These are phyloP conservation scores for Epicoccum nigrum DNA, from an alignment of 2,329 filamentous ascomycete species.

Conservation along the genomic window DNA sequence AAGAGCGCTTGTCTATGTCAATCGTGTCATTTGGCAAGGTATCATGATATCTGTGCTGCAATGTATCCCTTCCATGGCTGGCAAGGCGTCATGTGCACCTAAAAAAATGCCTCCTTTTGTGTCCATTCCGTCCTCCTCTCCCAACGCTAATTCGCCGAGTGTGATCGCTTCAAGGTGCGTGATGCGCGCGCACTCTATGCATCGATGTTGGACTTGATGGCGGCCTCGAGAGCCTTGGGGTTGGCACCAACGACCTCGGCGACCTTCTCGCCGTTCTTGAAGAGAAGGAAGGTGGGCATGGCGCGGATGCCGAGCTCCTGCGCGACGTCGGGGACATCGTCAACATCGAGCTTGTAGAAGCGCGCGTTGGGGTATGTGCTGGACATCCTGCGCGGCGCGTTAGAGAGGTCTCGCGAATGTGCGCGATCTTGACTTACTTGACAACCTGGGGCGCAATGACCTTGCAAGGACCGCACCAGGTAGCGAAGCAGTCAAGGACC, in stretches of 20 bases:
- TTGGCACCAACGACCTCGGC: slow-evolving; percentile 81
- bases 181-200: slow-evolving; percentile 23
- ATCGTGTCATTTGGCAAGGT: slow-evolving; percentile 25
- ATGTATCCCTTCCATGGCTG: slow-evolving; percentile 2
- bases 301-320: slow-evolving; percentile 80
- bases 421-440: slow-evolving; percentile 56
- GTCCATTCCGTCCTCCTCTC: slow-evolving; percentile 1
- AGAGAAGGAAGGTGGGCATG: slow-evolving; percentile 91
- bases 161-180: slow-evolving; percentile 6
- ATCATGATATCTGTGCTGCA: slow-evolving; percentile 25
- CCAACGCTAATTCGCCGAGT: slow-evolving; percentile 19
- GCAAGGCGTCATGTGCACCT: slow-evolving; percentile 6
- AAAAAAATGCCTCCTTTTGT: slow-evolving; percentile 13
- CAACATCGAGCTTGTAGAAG: slow-evolving; percentile 93
- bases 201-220: slow-evolving; percentile 51
- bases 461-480: slow-evolving; percentile 96
- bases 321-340: slow-evolving; percentile 76
- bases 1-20: slow-evolving; percentile 1
- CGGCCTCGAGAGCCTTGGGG: slow-evolving; percentile 67
- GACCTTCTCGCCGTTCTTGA: slow-evolving; percentile 77
- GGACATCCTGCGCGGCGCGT: slow-evolving; percentile 58
- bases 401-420: slow-evolving; percentile 2
- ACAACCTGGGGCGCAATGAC: slow-evolving; percentile 78
- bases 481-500: slow-evolving; percentile 85
- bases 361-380: slow-evolving; percentile 64